Evolutionary conservation across 2,329 filamentous ascomycete species (phyloP).

Genomic region (Pseudocercospora cruenta): DNA sequence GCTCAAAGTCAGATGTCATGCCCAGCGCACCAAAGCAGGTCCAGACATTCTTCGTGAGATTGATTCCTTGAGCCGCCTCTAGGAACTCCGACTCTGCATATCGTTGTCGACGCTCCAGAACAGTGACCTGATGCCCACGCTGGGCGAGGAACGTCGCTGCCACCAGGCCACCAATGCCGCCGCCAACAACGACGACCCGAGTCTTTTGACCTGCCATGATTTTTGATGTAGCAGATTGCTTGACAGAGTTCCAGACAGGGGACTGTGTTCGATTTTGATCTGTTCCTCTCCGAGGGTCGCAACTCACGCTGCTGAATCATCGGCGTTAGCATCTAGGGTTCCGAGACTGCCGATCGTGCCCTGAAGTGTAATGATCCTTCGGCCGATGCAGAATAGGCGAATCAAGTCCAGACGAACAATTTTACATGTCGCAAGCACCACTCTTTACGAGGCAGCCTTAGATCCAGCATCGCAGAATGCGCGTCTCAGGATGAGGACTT

Average conservation of each 20-base stretch:
- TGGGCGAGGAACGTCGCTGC: slow-evolving; percentile 41
- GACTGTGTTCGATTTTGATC: background rate
- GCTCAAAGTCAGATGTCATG: slow-evolving; percentile 7
- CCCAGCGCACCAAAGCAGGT: slow-evolving; percentile 9
- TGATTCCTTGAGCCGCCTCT: slow-evolving; percentile 15
- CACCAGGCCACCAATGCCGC: slow-evolving; percentile 41
- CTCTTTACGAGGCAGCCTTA: no score
- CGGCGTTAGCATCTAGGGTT: background rate
- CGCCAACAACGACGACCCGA: slow-evolving; percentile 42
- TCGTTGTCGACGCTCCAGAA: slow-evolving; percentile 37
- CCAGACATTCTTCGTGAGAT: slow-evolving; percentile 13
- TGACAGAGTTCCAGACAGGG: background rate
- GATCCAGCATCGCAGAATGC: no score
- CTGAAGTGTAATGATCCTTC: slow-evolving; percentile 5
- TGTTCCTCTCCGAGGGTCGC: background rate
- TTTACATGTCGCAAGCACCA: no score
- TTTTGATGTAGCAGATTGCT: background rate
- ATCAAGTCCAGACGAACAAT: background rate
- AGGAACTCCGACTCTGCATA: background rate
- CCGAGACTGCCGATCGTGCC: slow-evolving; percentile 1
- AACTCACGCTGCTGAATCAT: background rate
- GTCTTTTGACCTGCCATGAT: background rate
- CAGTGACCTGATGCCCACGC: slow-evolving; percentile 39
- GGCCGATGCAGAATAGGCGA: background rate
- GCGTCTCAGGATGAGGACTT: no score